Conservation (phyloP, 495 filamentous ascomycete species). For the Aspergillus egyptiacus region DNA sequence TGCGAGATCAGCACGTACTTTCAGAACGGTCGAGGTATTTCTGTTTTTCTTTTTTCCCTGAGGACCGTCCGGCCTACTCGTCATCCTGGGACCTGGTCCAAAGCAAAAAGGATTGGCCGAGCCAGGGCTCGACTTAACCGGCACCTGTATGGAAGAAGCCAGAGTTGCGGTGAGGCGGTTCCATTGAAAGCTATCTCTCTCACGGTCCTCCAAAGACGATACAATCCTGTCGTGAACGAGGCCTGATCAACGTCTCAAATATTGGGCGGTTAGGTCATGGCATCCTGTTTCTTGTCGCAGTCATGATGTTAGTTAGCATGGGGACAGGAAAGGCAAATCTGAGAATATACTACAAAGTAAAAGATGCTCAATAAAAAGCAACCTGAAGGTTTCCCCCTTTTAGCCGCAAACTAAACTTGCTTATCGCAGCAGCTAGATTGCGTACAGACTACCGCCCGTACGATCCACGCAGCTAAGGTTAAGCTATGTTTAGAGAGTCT, state of each 20-base stretch:
- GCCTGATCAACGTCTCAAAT: not conserved
- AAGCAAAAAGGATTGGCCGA: too few species aligned
- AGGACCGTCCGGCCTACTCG: not conserved
- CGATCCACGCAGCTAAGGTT: conserved; percentile 25
- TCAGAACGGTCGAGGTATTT: not conserved
- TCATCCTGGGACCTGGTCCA: conserved; percentile 7
- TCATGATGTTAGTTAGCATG: not conserved
- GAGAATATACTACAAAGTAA: conserved; percentile 2
- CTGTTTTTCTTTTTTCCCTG: not conserved
- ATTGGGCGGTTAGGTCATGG: not conserved
- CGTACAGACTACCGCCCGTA: not conserved
- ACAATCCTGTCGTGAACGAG: not conserved
- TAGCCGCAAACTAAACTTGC: conserved; percentile 12
- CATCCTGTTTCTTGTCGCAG: not conserved
- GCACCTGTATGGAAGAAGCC: not conserved
- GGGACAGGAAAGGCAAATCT: conserved; percentile 1
- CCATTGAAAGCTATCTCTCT: not conserved
- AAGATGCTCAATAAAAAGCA: conserved; percentile 6
- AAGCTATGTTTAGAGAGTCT: conserved; percentile 25
- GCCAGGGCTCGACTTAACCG: not conserved
- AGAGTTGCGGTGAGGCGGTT: conserved; percentile 18
- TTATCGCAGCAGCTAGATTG: conserved; percentile 9
- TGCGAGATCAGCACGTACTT: conserved; percentile 11
- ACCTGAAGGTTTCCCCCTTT: conserved; percentile 4
- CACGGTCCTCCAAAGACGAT: conserved; percentile 5